Evolutionary conservation across 305 asterid genomes (phyloP).

Genomic region (Rubia tinctorum): DNA sequence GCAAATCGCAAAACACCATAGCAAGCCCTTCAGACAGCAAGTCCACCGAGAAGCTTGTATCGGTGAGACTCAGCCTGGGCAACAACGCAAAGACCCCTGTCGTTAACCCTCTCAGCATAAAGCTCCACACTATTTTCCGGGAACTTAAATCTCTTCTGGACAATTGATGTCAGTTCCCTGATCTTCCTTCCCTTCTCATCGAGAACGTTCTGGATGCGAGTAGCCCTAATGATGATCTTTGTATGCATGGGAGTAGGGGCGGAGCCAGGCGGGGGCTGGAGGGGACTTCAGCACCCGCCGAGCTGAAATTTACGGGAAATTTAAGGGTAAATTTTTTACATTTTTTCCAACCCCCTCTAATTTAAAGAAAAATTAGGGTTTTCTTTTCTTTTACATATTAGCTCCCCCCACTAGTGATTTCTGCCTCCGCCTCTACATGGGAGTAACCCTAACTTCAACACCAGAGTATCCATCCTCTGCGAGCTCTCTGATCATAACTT

Average conservation of each 20-base stretch:
- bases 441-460: conserved; percentile 46
- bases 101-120: conserved; percentile 49
- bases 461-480: conserved; percentile 34
- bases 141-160: conserved; percentile 47
- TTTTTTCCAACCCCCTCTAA: too few relatives aligned
- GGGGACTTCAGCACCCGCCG: too few relatives aligned
- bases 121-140: conserved; percentile 43
- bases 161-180: conserved; percentile 45
- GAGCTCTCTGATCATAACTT: conserved; percentile 24
- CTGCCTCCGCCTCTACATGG: too few relatives aligned
- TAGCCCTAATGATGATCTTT: conserved; percentile 55
- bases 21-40: conserved; percentile 44
- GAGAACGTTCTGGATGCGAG: conserved; percentile 52
- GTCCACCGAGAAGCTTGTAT: conserved; percentile 56
- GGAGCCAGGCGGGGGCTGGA: too few relatives aligned
- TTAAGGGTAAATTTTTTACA: too few relatives aligned
- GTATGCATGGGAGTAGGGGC: conserved; percentile 57
- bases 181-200: conserved; percentile 49
- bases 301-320: too few relatives aligned
- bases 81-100: conserved; percentile 49
- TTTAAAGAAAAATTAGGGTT: too few relatives aligned
- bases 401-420: too few relatives aligned
- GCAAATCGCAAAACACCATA: conserved; percentile 33
- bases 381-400: too few relatives aligned
- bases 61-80: conserved; percentile 59